Conservation (phyloP, 202 grass and related monocot genomes). For the Saccharum hybrid region DNA sequence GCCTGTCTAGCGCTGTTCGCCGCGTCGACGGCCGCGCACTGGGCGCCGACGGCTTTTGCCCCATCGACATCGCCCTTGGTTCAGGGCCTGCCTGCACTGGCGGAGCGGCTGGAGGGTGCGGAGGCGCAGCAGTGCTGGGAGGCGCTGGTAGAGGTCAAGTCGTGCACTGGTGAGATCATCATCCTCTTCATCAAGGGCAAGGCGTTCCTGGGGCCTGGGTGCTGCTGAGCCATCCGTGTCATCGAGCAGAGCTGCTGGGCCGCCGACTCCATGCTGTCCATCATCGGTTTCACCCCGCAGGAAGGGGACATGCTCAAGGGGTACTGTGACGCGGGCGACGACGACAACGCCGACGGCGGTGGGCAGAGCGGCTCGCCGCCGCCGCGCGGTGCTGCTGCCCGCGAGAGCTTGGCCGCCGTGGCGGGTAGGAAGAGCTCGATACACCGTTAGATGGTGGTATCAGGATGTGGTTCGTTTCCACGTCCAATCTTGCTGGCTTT, state of each 20-base stretch:
- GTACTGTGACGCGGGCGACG: slow-evolving; percentile 59
- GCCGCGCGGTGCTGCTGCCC: background rate
- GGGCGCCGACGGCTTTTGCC: background rate
- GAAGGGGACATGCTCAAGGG: slow-evolving; percentile 83
- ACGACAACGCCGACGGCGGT: background rate
- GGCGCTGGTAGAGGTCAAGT: slow-evolving; percentile 68
- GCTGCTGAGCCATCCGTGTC: slow-evolving; percentile 77
- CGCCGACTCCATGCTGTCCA: slow-evolving; percentile 71
- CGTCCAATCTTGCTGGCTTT: background rate
- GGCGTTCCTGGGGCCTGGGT: slow-evolving; percentile 73
- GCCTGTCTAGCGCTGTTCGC: slow-evolving; percentile 35
- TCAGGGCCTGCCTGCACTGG: slow-evolving; percentile 19
- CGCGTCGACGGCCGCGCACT: background rate
- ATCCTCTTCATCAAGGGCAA: slow-evolving; percentile 90
- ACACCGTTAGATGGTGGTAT: background rate
- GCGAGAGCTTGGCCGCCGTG: background rate
- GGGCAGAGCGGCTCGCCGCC: slow-evolving; percentile 3
- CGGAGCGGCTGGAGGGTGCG: slow-evolving; percentile 47
- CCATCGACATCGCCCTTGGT: background rate
- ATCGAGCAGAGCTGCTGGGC: slow-evolving; percentile 83
- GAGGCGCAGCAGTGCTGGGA: slow-evolving; percentile 72
- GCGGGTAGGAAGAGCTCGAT: slow-evolving; percentile 8
- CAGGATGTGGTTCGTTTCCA: background rate
- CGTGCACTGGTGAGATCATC: slow-evolving; percentile 91
- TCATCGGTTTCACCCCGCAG: slow-evolving; percentile 71